Evolutionary conservation across 306 rosid species (phyloP), one percentile per base, ranked within the genome.

Genomic region (Cotoneaster glaucophyllus): DNA sequence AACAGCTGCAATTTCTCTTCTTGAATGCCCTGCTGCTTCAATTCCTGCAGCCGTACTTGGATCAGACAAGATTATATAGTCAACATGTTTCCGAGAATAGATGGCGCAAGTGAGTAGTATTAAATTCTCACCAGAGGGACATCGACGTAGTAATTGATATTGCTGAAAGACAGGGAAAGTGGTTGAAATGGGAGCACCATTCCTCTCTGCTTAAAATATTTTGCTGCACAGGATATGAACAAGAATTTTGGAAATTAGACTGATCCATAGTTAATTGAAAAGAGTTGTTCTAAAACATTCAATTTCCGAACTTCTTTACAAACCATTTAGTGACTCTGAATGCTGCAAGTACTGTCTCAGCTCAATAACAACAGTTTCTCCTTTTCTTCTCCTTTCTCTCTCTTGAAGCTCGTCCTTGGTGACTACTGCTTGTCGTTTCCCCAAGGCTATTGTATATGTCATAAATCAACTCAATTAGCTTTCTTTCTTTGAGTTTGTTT

Each of bases 131-230:
- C 99, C 97, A 85, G 73, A 75, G 99, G 99, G 78, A 96, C 84
- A 74, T 96, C 98, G 58, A 96, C 98, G 24, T 88, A 92, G 87
- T 96, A 96, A 77, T 88, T 96, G 84, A 96, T 82, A 77, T 92
- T 90, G 72, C 98, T 87, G 96, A 96, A 96, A 78, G 93, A 84
- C 99, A 96, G 88, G 44, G 91, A 86, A 58, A 96, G 96, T 78
- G 87, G 98, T 87, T 92, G 99, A 85, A 96, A 96, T 74, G 99
- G 99, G 70, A 96, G 98, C 79, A 92, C 98, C 99, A 96, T 96
- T 84, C 99, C 99, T 78, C 75, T 91, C 82, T 90, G 96, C 85
- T 88, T 90, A 81, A 88, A 87, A 74, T 90, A 84, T 77, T 89
- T 92, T 82, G 88, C 99, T 96, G 92, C 62, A 28, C 78, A 73